These are phyloP conservation scores for Spergularia marina DNA, from an alignment of 148 eudicot species.

Conservation along the genomic window DNA sequence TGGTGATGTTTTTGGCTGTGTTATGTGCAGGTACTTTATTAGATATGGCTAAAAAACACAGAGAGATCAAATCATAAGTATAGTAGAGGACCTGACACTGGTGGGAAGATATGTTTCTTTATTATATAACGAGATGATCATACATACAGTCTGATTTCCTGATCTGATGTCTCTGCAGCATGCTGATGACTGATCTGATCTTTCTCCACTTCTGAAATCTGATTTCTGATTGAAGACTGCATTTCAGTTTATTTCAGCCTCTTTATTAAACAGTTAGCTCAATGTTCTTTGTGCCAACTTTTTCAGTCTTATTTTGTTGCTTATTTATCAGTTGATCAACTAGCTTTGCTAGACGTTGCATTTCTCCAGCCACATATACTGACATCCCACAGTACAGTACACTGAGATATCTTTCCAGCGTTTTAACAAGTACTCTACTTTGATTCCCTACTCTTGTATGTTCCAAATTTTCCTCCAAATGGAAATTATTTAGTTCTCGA, in stretches of 20 bases:
- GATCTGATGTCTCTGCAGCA: constrained; percentile 9
- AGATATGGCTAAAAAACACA: constrained; percentile 12
- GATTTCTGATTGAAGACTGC: constrained; percentile 15
- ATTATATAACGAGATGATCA: background rate
- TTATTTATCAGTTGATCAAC: constrained; percentile 9
- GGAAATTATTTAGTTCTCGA: no score
- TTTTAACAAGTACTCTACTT: background rate
- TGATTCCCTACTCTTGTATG: background rate
- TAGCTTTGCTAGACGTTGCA: background rate
- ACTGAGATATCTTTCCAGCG: no score
- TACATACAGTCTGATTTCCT: no score
- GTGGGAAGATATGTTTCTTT: no score
- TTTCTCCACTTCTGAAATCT: background rate
- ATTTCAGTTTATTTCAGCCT: background rate
- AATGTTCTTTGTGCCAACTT: constrained; percentile 32
- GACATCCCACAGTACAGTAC: no score
- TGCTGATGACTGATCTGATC: background rate
- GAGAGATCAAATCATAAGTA: background rate
- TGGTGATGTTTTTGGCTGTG: constrained; percentile 8
- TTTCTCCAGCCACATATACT: constrained; percentile 6
- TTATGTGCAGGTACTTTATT: constrained; percentile 12
- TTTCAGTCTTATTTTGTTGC: background rate
- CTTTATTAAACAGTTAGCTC: constrained; percentile 12
- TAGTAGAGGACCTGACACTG: background rate
- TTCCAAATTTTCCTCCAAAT: no score